Base-by-base conservation (phyloP, 345 rosid genomes). In the Erysimum cheiranthoides region DNA sequence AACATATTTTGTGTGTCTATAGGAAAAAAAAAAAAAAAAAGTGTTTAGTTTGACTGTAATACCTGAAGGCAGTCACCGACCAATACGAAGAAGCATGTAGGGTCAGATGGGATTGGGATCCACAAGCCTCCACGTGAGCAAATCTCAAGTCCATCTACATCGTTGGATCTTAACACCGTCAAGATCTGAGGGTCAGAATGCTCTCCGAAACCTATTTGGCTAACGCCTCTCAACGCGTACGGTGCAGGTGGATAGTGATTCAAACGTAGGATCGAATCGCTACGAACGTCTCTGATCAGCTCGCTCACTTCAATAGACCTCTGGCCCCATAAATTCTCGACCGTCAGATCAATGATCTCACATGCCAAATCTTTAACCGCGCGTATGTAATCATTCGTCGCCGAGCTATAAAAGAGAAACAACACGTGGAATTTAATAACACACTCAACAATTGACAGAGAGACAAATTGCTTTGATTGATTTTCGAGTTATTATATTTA, bases 171-270 rank as follows among this genome's bases (percentile, higher is more conserved):
- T 36, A 95, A 52, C 52, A 95, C 64, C 68, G 99, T 93, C 78
- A 95, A 45, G 79, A 95, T 95, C 92, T 95, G 99, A 82, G 97
- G 99, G 90, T 95, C 99, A 30, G 98, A 88, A 68, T 95, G 98
- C 80, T 89, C 99, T 3, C 99, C 99, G 16, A 95, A 87, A 8
- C 99, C 99, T 21, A 92, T 80, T 53, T 82, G 79, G 14, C 76
- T 67, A 28, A 73, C 54, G 16, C 64, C 71, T 16, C 66, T 28
- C 35, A 61, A 49, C 46, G 77, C 80, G 10, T 74, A 35, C 39
- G 86, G 79, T 47, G 73, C 52, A 3, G 91, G 77, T 18, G 97
- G 98, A 77, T 95, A 93, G 79, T 86, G 92, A 85, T 95, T 95
- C 31, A 93, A 66, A 79, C 99, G 74, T 50, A 93, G 75, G 67